These are phyloP conservation scores for Excoecaria agallocha DNA, from an alignment of 345 rosid species.

Conservation along the genomic window DNA sequence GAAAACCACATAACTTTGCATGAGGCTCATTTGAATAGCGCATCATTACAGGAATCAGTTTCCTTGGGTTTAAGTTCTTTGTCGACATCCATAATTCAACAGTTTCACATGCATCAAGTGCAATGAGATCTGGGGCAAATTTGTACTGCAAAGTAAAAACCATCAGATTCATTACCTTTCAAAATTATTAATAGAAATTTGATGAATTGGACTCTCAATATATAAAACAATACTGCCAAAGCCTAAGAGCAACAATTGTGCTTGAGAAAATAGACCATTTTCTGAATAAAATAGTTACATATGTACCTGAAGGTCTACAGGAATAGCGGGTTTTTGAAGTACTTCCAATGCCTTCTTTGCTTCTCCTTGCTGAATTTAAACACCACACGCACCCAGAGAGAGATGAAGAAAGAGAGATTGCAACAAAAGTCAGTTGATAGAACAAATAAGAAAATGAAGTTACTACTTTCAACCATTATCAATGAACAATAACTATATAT, in stretches of 20 bases:
- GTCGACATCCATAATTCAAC: conserved; percentile 97
- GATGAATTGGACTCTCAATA: no score
- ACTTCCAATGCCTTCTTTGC: no score
- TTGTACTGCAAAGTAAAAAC: conserved; percentile 85
- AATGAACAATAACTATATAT: background rate
- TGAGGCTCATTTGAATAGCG: conserved; percentile 99
- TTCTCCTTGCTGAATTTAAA: conserved; percentile 74
- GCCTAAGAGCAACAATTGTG: no score
- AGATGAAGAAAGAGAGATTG: background rate
- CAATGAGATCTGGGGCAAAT: conserved; percentile 90
- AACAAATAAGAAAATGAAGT: background rate
- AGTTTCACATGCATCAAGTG: conserved; percentile 97
- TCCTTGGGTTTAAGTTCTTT: conserved; percentile 85
- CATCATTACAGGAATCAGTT: conserved; percentile 97
- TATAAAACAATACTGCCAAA: no score
- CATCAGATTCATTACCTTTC: no score
- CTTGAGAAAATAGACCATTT: no score
- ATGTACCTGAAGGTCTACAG: no score
- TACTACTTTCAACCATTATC: background rate
- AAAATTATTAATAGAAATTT: no score
- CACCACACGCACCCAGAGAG: conserved; percentile 2
- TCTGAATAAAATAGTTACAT: no score
- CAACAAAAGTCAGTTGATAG: background rate
- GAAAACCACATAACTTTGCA: conserved; percentile 65
- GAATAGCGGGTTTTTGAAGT: no score